Conservation (phyloP, 1,139 yeast species). For the Pichiaceae sp. region DNA sequence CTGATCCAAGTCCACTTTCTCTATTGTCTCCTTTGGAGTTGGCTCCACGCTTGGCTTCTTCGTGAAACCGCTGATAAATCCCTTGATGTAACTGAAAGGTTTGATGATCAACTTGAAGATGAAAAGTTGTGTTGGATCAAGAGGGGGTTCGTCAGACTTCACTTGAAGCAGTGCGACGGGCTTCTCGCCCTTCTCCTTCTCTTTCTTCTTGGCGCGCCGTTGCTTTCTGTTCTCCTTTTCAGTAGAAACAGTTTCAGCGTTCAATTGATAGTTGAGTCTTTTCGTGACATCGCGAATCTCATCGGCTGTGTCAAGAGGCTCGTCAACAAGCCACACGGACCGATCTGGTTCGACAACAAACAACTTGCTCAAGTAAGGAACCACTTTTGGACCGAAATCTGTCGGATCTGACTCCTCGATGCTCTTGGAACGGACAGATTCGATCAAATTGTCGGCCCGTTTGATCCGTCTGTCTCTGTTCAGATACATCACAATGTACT, state of each 20-base stretch:
- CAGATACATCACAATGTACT: constrained; percentile 7
- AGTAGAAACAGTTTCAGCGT: constrained; percentile 1
- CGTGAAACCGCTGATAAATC: background rate
- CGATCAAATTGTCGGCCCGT: constrained; percentile 9
- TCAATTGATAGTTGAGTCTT: constrained; percentile 6
- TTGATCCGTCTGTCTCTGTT: constrained; percentile 10
- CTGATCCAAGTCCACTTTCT: background rate
- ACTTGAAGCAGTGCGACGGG: constrained; percentile 1
- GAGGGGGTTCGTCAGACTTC: constrained; percentile 3
- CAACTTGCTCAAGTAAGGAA: constrained; percentile 11
- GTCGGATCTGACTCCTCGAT: constrained; percentile 5
- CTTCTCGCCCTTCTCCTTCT: background rate
- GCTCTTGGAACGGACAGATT: constrained; percentile 13
- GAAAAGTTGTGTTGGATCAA: constrained; percentile 2
- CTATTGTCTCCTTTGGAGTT: background rate
- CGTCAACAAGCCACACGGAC: constrained; percentile 8
- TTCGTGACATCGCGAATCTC: constrained; percentile 8
- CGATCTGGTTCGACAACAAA: constrained; percentile 14
- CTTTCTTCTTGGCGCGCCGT: constrained; percentile 1
- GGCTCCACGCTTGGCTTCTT: background rate
- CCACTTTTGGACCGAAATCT: constrained; percentile 8
- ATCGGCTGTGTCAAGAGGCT: constrained; percentile 6
- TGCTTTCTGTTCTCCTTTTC: constrained; percentile 4
- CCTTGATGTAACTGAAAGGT: background rate
- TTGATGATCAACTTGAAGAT: constrained; percentile 2